Base-by-base conservation (phyloP, 2,329 filamentous ascomycete genomes). In the Monosporascus cannonballus region DNA sequence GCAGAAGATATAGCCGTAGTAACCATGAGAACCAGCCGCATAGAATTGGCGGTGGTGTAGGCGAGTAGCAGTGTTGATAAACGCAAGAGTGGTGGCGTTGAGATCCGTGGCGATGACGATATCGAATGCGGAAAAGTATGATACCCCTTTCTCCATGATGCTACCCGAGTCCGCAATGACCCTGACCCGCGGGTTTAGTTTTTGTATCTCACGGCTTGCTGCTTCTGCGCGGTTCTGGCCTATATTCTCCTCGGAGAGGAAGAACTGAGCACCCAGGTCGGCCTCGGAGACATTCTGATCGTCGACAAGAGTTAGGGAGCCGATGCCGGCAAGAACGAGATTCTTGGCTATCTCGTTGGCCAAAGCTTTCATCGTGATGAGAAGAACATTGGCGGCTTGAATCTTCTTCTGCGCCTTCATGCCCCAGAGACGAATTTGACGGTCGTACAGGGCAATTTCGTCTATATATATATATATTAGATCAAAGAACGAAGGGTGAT, bases 261-360 rank as follows among this genome's bases (percentile, higher is more conserved):
- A 89, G 74, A 97, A 93, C 61, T 91, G 86, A 17, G 86, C 81
- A 39, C 87, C 89, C 2, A 96, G 75, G 67, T 97, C 93, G 49
- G 87, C 82, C 63, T 92, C 86, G 1, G 82, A 87, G 52, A 96
- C 87, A 9, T 73, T 57, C 51, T 86, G 84, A 63, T 89, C 81
- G 71, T 99, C 94, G 54, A 94, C 77, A 52, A 99, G 84, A 17
- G 93, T 97, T 56, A 99, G 78, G 34, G 90, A 93, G 53, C 89
- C 88, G 63, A 99, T 88, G 54, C 94, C 94, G 22, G 94, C 92
- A 3, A 99, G 83, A 18, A 96, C 93, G 22, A 99, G 85, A 67
- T 97, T 99, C 76, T 99, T 99, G 57, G 94, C 92, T 51, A 97
- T 87, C 73, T 99, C 94, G 67, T 93, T 95, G 53, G 89, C 91